Base-by-base conservation (phyloP, 352 stramenopile species). In the Phytophthora melonis region DNA sequence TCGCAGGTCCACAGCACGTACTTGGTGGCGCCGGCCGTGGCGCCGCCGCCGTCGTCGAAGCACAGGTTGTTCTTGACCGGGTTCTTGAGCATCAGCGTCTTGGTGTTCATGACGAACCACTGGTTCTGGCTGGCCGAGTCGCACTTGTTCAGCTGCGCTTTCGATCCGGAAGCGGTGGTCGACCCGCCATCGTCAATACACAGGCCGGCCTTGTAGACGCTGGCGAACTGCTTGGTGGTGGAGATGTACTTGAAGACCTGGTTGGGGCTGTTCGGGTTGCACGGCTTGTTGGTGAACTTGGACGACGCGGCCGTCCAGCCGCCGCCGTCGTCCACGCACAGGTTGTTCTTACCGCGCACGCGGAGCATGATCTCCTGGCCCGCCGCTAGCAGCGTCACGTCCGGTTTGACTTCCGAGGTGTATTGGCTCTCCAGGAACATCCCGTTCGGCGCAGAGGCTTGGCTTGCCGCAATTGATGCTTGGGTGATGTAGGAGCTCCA, bases 271-370 rank as follows among this genome's bases (percentile, higher is more conserved):
- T 50, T 79, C 11, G 74, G 60, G 63, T 81, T 76, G 66, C 77
- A 82, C 30, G 63, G 53, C 54, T 66, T 61, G 39, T 74, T 58
- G 11, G 54, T 66, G 49, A 83, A 72, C 66, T 79, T 68, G 43
- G 72, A 63, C 5, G 18, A 50, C 3, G 39, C 66, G 18, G 43
- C 47, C 0, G 53, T 43, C 68, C 57, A 67, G 52, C 62, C 73
- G 2, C 72, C 75, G 3, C 75, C 78, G 25, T 85, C 78, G 18
- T 82, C 75, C 6, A 81, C 23, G 41, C 78, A 85, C n/a, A 83
- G 16, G 19, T 75, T 78, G 36, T 59, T 59, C 43, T 82, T 80
- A 9, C 70, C 61, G 8, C 63, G 64, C 18, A 74, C 60, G 7
- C 70, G 69, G 3, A 78, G 36, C 66, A 80, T 80, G 52, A 74